phyloP scores from a whole-genome alignment of 2,329 filamentous ascomycete genomes.

The Cercospora citrullina region DNA sequence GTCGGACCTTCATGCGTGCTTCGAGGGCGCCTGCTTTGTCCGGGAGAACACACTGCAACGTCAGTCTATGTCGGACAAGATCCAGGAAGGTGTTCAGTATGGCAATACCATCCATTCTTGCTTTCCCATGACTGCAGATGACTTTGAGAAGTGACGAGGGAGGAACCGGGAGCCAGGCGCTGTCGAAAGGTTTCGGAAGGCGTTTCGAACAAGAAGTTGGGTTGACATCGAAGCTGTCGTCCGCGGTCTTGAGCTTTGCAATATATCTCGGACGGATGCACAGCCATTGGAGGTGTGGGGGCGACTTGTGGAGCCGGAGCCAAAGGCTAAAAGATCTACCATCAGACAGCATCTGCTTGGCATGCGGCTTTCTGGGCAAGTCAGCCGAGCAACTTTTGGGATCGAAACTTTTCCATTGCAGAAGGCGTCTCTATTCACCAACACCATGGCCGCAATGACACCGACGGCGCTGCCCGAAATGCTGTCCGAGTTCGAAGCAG shows the following conservation, averaged over 20 bases:
- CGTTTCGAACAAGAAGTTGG: not conserved
- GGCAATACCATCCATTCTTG: slow-evolving; percentile 49
- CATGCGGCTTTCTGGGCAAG: not conserved
- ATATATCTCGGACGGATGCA: not conserved
- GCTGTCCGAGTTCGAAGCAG: slow-evolving; percentile 53
- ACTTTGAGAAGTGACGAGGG: slow-evolving; percentile 25
- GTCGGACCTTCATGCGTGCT: slow-evolving; percentile 46
- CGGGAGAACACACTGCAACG: slow-evolving; percentile 44
- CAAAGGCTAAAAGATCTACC: not conserved
- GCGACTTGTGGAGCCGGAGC: not conserved
- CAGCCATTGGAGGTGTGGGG: not conserved
- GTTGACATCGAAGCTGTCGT: not conserved
- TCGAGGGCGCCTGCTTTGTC: slow-evolving; percentile 47
- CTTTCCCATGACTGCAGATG: slow-evolving; percentile 38
- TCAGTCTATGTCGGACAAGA: not conserved
- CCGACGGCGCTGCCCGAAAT: slow-evolving; percentile 44
- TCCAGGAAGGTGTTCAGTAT: not conserved
- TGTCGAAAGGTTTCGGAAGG: not conserved
- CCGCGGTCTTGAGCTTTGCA: not conserved
- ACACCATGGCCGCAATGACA: slow-evolving; percentile 27
- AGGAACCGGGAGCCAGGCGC: not conserved
- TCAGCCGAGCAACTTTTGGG: slow-evolving; percentile 7
- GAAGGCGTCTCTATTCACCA: not conserved
- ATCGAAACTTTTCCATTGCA: not conserved
- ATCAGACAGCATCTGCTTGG: not conserved